Evolutionary conservation across 2,329 filamentous ascomycete genomes (phyloP), one percentile per base, ranked within the genome.

Genomic region (Cladophialophora carrionii): DNA sequence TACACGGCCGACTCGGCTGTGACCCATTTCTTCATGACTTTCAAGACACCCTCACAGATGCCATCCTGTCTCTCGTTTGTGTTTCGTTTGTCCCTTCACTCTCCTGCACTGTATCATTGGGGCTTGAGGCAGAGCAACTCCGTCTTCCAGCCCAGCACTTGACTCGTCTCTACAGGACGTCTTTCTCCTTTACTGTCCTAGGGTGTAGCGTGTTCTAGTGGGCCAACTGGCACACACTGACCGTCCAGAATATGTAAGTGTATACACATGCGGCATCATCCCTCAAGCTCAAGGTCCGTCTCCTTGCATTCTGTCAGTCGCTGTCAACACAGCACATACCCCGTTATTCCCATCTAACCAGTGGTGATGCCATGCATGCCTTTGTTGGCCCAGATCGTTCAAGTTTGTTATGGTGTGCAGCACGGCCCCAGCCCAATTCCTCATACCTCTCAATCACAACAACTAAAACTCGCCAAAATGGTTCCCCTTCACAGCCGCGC

Each of bases 381-480:
- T 37, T 17, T 41, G 48, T 31, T 29, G 29, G 57, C n/a, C 48
- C 46, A 26, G 29, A 53, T 60, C 46, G 29, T 12, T 29, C n/a
- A 46, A 52, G 46, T 20, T 60, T 58, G 26, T 52, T 51, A 41
- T 60, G 57, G 29, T 60, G 46, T 60, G 57, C 31, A 20, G 57
- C 57, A 60, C 57, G 57, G 57, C 31, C 57, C 57, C 41, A 14
- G 57, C 52, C 48, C 31, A 52, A 31, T 52, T 32, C 55, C 20
- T 26, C 57, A 60, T 26, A 52, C 31, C 48, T 37, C 7, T 9
- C 48, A 9, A 32, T 20, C 9, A 20, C 24, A 54, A 54, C 57
- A 60, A 34, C 41, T 29, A 29, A 31, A 58, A 24, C 56, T 29
- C n/a, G 56, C 29, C 43, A 10, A 9, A 26, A 17, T 17, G 37